Conservation (phyloP, 2,329 filamentous ascomycete genomes). For the Phaeosphaeriaceae sp. region DNA sequence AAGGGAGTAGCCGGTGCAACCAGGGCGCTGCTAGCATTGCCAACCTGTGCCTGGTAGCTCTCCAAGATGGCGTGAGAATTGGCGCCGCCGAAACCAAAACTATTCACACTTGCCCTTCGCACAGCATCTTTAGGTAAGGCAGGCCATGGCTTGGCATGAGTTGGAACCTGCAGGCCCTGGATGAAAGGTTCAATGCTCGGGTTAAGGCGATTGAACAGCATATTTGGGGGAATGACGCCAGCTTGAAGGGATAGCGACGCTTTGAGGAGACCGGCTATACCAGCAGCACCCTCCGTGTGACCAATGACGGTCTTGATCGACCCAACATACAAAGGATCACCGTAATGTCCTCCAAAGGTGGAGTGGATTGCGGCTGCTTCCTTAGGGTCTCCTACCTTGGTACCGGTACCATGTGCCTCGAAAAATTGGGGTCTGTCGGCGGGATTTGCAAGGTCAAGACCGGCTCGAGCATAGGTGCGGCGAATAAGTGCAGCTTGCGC, state of each 20-base stretch:
- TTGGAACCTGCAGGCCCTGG: not conserved
- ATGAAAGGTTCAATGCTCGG: slow-evolving; percentile 10
- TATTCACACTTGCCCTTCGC: slow-evolving; percentile 25
- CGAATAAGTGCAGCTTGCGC: slow-evolving; percentile 40
- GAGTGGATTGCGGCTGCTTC: slow-evolving; percentile 20
- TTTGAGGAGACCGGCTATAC: slow-evolving; percentile 47
- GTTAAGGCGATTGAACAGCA: slow-evolving; percentile 12
- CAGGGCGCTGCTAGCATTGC: too few relatives aligned
- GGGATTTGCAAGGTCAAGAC: slow-evolving; percentile 45
- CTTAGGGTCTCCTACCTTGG: slow-evolving; percentile 54
- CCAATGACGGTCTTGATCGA: slow-evolving; percentile 48
- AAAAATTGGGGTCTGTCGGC: slow-evolving; percentile 32
- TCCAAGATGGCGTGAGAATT: slow-evolving; percentile 36
- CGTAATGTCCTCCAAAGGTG: slow-evolving; percentile 8
- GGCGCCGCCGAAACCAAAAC: slow-evolving; percentile 32
- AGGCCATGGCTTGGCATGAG: slow-evolving; percentile 20
- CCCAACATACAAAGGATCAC: slow-evolving; percentile 14
- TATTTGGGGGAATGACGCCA: slow-evolving; percentile 36
- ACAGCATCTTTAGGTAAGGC: not conserved
- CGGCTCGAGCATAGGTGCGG: slow-evolving; percentile 43
- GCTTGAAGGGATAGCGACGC: slow-evolving; percentile 48
- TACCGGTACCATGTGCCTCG: slow-evolving; percentile 62
- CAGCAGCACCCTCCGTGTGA: slow-evolving; percentile 49
- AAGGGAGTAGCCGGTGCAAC: not conserved
- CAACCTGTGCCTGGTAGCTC: not conserved